phyloP scores from a whole-genome alignment of 805 yeast species.

The Saturnispora sekii region DNA sequence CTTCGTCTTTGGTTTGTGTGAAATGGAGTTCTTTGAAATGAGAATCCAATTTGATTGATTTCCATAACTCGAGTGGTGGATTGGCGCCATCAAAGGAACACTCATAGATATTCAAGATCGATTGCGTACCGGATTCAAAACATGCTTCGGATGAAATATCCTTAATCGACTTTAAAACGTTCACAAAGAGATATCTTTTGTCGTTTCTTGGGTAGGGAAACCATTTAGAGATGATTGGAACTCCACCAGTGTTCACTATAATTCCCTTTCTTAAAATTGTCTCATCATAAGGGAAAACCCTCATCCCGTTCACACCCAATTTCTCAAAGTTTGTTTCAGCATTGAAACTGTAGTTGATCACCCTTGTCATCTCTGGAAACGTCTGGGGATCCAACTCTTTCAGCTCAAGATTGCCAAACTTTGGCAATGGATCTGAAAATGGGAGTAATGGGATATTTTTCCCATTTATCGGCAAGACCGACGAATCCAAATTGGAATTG shows the following conservation, averaged over 20 bases:
- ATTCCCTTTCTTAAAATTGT: constrained; percentile 17
- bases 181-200: constrained; percentile 22
- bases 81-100: constrained; percentile 9
- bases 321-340: neutral
- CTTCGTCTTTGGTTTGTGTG: constrained; percentile 12
- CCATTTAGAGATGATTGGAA: constrained; percentile 23
- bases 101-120: constrained; percentile 20
- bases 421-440: neutral
- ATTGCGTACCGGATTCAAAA: constrained; percentile 9
- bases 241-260: constrained; percentile 24
- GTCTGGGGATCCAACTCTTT: constrained; percentile 3
- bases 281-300: constrained; percentile 16
- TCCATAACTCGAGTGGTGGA: constrained; percentile 8
- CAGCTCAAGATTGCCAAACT: constrained; percentile 2
- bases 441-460: neutral
- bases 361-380: constrained; percentile 9
- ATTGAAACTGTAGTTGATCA: constrained; percentile 16
- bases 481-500: neutral
- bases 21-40: constrained; percentile 22
- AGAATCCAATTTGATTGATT: constrained; percentile 16
- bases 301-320: constrained; percentile 4
- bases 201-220: constrained; percentile 14
- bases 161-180: constrained; percentile 12
- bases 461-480: constrained; percentile 1
- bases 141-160: constrained; percentile 11